Percentiles rank a stretch among this genome's conserved stretches.
Evolutionary conservation across 2,329 filamentous ascomycete species (phyloP).

Genomic region (Didymella keratinophila): DNA sequence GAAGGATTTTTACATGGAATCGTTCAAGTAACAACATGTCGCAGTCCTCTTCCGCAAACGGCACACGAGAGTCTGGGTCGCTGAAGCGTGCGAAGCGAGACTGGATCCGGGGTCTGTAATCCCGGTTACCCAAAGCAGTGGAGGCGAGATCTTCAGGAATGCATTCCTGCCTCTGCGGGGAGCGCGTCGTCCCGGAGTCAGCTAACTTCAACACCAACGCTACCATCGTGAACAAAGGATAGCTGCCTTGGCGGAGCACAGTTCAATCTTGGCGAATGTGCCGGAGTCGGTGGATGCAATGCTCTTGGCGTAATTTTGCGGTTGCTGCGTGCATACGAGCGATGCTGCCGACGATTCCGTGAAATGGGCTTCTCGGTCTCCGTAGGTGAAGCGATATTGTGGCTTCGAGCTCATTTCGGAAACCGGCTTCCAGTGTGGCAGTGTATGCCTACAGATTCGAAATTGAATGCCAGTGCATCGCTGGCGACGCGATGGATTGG

Average conservation of each 20-base stretch:
- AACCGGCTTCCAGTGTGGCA: background rate
- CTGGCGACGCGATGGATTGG: background rate
- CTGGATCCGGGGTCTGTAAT: background rate
- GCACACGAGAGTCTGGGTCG: background rate
- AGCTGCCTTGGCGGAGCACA: background rate
- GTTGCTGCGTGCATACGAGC: background rate
- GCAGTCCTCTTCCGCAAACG: slow-evolving; percentile 3
- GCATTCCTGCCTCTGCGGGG: slow-evolving; percentile 4
- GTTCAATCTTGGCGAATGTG: background rate
- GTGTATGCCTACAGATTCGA: background rate
- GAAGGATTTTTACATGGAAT: background rate
- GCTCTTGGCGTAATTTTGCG: background rate
- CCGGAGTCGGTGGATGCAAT: background rate
- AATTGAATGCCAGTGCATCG: background rate
- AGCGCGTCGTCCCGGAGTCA: slow-evolving; percentile 1
- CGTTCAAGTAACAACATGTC: background rate
- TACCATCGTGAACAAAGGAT: slow-evolving; percentile 4
- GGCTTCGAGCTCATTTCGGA: background rate
- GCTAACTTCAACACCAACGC: slow-evolving; percentile 8
- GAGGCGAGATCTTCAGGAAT: slow-evolving; percentile 13
- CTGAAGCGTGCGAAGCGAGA: slow-evolving; percentile 9
- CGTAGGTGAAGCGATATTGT: background rate
- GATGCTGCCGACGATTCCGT: background rate
- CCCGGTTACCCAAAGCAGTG: slow-evolving; percentile 8
- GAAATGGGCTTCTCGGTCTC: background rate